Base-by-base conservation (phyloP, 192 early-diverging fungal species). In the Rhizoclosmatium sp. region DNA sequence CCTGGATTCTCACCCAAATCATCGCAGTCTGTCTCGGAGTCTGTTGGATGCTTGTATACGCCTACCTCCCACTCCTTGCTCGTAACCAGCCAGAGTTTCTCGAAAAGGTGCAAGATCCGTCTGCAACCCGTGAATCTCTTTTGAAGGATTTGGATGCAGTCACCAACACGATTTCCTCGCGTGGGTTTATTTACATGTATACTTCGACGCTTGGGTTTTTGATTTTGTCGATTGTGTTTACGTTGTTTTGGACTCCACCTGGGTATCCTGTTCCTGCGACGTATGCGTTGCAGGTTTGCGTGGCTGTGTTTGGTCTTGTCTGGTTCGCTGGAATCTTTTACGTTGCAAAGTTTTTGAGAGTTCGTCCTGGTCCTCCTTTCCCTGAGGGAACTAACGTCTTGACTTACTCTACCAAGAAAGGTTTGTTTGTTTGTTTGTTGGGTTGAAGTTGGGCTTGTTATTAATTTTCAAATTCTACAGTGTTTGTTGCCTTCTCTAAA, bases 311-410 rank as follows among this genome's bases (percentile, higher is more conserved):
- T 42, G 59, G 60, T 21, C 41, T 82, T 5, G 78, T 23, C 56
- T 59, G 51, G 77, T 10, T 70, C 4, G 58, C 41, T 5, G 46
- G 80, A 2, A 21, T 48, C 21, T 42, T 58, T 4, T 9, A 54
- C 9, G 67, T 47, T 3, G 7, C 10, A 4, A 41, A 47, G 16
- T 23, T n/a, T 2, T 39, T 78, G 42, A 77, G 66, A 67, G 31
- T 31, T 14, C 21, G 74, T 9, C 73, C 80, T 46, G 67, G 80
- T 5, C 78, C 78, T 3, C 82, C 82, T 16, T 74, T 86, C 10
- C 85, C 85, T 7, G 44, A 16, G 4, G 80, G 71, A n/a, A 65
- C 69, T 40, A 81, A 81, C 48, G 75, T 44, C 9, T 3, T 85
- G n/a, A 31, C 74, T 2, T 83, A 60, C 45, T 78, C 75, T n/a